These are phyloP conservation scores for Pseudopediastrum boryanum DNA, from an alignment of 139 green algal species.

Conservation along the genomic window DNA sequence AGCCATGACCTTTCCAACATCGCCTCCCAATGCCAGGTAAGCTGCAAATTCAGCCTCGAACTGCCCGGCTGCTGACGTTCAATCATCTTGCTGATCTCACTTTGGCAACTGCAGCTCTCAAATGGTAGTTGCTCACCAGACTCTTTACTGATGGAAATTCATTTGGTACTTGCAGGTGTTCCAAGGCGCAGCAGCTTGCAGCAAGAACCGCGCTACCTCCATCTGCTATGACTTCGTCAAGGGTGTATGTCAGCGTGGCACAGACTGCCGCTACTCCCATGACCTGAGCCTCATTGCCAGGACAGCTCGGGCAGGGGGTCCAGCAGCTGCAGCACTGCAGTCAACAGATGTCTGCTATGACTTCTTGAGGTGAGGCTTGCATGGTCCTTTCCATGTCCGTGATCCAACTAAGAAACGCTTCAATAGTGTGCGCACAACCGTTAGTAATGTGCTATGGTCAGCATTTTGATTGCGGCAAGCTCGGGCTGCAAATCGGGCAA, in stretches of 20 bases:
- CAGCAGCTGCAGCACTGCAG: conserved; percentile 1
- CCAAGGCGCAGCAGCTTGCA: conserved; percentile 35
- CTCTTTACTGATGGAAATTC: neutral
- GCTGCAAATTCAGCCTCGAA: neutral
- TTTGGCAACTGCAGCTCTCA: neutral
- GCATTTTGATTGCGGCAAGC: neutral
- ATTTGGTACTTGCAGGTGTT: conserved; percentile 35
- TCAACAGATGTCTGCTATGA: conserved; percentile 63
- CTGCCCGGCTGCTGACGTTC: neutral
- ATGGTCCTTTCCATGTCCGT: neutral
- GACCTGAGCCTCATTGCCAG: conserved; percentile 72
- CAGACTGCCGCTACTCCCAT: conserved; percentile 81
- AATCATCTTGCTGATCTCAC: neutral
- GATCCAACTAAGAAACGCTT: neutral
- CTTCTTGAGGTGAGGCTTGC: conserved; percentile 49
- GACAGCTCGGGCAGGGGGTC: conserved; percentile 42
- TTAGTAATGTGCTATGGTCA: neutral
- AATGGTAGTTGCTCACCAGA: neutral
- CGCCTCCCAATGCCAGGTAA: conserved; percentile 67
- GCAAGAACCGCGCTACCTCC: conserved; percentile 47
- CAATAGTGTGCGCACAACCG: too few species aligned
- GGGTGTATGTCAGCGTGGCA: conserved; percentile 71
- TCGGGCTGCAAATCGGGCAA: too few species aligned
- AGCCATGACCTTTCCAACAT: conserved; percentile 84
- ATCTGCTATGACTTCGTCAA: conserved; percentile 94